These are phyloP conservation scores for Russula compacta DNA, from an alignment of 768 basidiomycete species.

Conservation along the genomic window DNA sequence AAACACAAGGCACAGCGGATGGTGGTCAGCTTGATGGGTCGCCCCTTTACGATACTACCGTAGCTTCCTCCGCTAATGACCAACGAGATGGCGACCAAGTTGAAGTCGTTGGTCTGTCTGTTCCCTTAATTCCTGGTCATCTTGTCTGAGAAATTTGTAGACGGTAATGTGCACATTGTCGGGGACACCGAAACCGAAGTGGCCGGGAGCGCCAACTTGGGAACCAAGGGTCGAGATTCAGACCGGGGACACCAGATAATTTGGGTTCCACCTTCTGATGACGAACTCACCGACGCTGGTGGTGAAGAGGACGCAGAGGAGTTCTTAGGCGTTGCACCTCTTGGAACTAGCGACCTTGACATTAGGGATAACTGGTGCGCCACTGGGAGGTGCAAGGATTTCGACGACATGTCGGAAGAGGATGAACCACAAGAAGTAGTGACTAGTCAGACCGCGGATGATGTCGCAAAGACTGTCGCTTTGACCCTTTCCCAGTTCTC, in stretches of 20 bases:
- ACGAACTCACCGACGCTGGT: slow-evolving; percentile 10
- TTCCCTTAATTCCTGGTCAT: background rate
- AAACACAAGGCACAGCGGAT: background rate
- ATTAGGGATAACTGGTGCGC: slow-evolving; percentile 10
- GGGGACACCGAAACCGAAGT: background rate
- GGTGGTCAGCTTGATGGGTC: background rate
- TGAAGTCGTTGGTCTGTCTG: background rate
- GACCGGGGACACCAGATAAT: background rate
- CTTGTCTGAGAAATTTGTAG: slow-evolving; percentile 1
- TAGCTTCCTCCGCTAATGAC: background rate
- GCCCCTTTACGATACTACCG: background rate
- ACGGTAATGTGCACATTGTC: background rate
- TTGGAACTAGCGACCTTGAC: slow-evolving; percentile 20
- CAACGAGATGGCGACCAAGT: background rate
- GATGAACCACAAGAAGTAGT: slow-evolving; percentile 7
- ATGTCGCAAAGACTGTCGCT: background rate
- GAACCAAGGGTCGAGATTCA: background rate
- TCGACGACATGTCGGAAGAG: slow-evolving; percentile 1
- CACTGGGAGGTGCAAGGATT: background rate
- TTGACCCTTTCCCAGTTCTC: background rate
- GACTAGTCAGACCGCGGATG: background rate
- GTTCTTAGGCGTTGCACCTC: slow-evolving; percentile 3
- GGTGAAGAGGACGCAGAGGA: slow-evolving; percentile 9
- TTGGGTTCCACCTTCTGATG: slow-evolving; percentile 2
- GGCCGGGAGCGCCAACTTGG: background rate